Base-by-base conservation (phyloP, 1,139 yeast species). In the Wickerhamomyces sp. region DNA sequence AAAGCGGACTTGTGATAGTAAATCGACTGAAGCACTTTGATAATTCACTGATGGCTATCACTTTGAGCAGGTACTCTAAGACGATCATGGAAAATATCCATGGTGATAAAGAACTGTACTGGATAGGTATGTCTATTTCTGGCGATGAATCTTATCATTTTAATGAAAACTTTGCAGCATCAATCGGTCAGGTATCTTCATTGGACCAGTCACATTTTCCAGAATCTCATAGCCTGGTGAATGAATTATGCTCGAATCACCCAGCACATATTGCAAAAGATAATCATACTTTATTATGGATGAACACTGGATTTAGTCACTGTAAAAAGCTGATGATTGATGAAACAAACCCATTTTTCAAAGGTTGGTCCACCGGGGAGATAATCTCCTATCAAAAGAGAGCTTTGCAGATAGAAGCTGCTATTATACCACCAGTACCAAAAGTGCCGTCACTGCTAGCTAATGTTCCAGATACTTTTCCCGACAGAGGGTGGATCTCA, bases 61-160 rank as follows among this genome's bases (percentile, higher is more conserved):
- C 69, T 37, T 47, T 76, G 37, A 63, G 63, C 38, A 61, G 72
- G 37, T 66, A 68, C 47, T 55, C 57, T 33, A 56, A 53, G 7
- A 70, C 76, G 3, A 56, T 71, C 17, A 57, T 54, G 32, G 52
- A 64, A 25, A 61, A 74, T 45, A 59, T 73, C 3, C 72, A 74
- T 55, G 87, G 87, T 16, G 88, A 81, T 48, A 80, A 81, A 49
- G 88, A 81, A 54, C 60, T 79, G 15, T 74, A 78, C 45, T 79
- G 86, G 85, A 55, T 81, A 27, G 76, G 80, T 9, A 73, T 74
- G 48, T 68, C 70, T 3, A 50, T 74, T 3, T 60, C 68, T 41
- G 87, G 86, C 4, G 70, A 75, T 44, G 77, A 73, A 43, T 53
- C 61, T n/a, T 74, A 70, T 48, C 46, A 56, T 13, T 74, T 76